Base-by-base conservation (phyloP, 192 early-diverging fungal genomes). In the Backusella tarrabulga region DNA sequence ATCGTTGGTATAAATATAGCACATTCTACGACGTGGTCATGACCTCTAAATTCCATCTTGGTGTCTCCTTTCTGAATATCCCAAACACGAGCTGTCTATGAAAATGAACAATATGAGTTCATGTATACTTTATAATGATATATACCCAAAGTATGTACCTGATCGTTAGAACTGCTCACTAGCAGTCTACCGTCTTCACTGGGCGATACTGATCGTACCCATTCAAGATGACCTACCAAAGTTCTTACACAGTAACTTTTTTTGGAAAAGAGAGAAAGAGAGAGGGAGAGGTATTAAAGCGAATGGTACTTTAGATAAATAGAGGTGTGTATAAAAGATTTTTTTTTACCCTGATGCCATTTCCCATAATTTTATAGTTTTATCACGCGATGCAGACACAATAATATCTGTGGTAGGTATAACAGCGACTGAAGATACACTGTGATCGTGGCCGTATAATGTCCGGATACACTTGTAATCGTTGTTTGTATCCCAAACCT, bases 1-100 rank as follows among this genome's bases (percentile, higher is more conserved):
- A 74, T 83, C 19, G 82, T 68, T 11, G 97, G 97, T 19, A 92
- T 94, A 87, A 97, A 98, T 19, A 88, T 88, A 0, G 95, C 91
- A 60, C 92, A 94, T 78, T 99, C 97, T 36, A 99, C 93, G n/a
- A 98, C 96, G 77, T 99, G 95, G 15, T 95, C 95, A 82, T 99
- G 97, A 26, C 95, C 97, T 42, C 93, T 87, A 79, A 97, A 85
- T 66, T 95, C 94, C 74, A 83, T 86, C 76, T 92, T 92, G 77
- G 87, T 89, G 63, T 95, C 94, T 52, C 94, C 94, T 7, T 89
- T 85, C 6, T 82, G 42, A 3, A 88, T 72, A 75, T 97, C 95
- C 94, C 94, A 96, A 19, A 98, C 68, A 14, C 91, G 88, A n/a
- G 96, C 86, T 26, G 92, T 95, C 92, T 95, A 74, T 54, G 23